phyloP scores from a whole-genome alignment of 78 protist genomes.

The Dictyostelium brefeldianum region DNA sequence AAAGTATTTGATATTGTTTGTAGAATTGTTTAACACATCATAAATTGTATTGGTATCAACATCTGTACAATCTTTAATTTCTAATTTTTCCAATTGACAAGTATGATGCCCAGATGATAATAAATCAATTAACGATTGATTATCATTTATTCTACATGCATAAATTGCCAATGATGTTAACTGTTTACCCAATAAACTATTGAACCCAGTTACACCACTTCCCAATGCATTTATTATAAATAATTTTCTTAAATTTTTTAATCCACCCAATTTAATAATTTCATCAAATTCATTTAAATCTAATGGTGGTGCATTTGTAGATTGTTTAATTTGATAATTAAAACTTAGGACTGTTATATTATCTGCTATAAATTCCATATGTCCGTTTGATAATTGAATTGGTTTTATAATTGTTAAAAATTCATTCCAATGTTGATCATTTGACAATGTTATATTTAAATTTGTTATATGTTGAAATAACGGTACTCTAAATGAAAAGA shows the following conservation, averaged over 20 bases:
- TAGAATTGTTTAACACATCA: background rate
- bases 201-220: background rate
- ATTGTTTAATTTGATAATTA: background rate
- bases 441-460: background rate
- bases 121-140: background rate
- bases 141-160: background rate
- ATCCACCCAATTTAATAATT: slow-evolving; percentile 9
- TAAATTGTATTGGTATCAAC: background rate
- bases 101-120: background rate
- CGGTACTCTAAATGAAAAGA: background rate
- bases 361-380: background rate
- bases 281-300: background rate
- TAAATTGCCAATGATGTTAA: background rate
- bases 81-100: background rate
- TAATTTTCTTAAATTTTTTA: background rate
- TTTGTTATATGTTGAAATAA: background rate
- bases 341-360: background rate
- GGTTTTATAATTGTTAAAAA: background rate
- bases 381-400: background rate
- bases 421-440: background rate
- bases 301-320: background rate
- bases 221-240: background rate
- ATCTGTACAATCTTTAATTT: background rate
- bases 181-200: slow-evolving; percentile 1
- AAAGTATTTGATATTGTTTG: background rate